Conservation (phyloP, 441 rosid species). For the Aquilaria agallochum region DNA sequence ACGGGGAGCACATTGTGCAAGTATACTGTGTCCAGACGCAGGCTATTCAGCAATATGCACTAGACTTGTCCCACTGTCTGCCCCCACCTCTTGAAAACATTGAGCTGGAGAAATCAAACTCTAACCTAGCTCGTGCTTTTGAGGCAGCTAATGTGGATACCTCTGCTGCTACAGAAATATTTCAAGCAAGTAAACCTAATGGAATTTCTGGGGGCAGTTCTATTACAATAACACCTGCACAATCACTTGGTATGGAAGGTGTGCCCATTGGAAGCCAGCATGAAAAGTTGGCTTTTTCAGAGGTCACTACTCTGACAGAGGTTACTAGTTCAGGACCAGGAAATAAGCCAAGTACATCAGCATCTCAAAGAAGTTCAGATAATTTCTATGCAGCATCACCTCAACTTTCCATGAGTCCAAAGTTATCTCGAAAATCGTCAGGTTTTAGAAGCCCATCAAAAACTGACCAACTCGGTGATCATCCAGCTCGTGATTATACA, state of each 20-base stretch:
- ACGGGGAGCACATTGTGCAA: conserved; percentile 39
- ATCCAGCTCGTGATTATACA: conserved; percentile 21
- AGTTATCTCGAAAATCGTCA: conserved; percentile 40
- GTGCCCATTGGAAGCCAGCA: conserved; percentile 21
- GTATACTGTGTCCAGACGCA: conserved; percentile 41
- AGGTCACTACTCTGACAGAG: conserved; percentile 29
- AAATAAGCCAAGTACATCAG: conserved; percentile 27
- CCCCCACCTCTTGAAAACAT: conserved; percentile 35
- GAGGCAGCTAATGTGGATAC: conserved; percentile 25
- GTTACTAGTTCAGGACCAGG: conserved; percentile 24
- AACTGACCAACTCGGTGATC: conserved; percentile 34
- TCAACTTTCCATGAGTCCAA: conserved; percentile 49
- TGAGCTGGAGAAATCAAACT: conserved; percentile 31
- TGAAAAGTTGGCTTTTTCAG: conserved; percentile 31
- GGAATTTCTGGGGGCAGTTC: conserved; percentile 24
- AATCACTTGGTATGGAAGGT: conserved; percentile 25
- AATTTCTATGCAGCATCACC: conserved; percentile 26
- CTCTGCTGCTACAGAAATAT: conserved; percentile 26
- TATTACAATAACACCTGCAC: conserved; percentile 17
- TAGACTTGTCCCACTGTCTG: conserved; percentile 37
- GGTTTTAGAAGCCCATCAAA: conserved; percentile 39
- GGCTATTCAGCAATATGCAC: conserved; percentile 44
- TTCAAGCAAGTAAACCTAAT: conserved; percentile 26
- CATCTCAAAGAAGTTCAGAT: conserved; percentile 33
- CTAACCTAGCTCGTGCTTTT: conserved; percentile 27